Base-by-base conservation (phyloP, 305 asterid species). In the Fraxinus angustifolia region DNA sequence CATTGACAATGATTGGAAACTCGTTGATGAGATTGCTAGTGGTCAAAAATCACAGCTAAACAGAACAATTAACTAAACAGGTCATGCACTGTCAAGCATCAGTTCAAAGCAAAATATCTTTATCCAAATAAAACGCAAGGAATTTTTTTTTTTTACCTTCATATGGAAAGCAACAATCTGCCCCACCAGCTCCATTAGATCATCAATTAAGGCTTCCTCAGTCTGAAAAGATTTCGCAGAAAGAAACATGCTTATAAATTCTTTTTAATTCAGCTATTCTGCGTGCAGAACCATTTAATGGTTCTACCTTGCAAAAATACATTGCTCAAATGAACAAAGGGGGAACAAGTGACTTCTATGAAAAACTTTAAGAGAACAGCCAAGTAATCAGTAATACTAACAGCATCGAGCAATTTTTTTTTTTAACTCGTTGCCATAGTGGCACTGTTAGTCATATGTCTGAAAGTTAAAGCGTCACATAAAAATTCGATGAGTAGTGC, bases 121-220 rank as follows among this genome's bases (percentile, higher is more conserved):
- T n/a, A 33, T 33, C 45, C 23, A n/a, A 17, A 7, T 0, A 28
- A 7, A 38, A 77, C 12, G 68, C 73, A 11, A 58, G 19, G 26
- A 28, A 28, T 0, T 28, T 28, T 28, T 28, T 23, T 28, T 28
- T 28, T 28, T 28, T 28, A 94, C 99, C 99, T 90, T 92, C 99
- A 96, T 96, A 83, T 96, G 97, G 79, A 96, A 96, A 40, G 95
- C 92, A 86, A 93, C 98, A 86, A 96, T 96, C 87, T 96, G 97
- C 85, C 90, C 94, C 67, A 94, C 99, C 79, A 96, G 93, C 86
- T 90, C 95, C 98, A 94, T 93, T 19, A 96, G 86, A 84, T 94
- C 99, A 78, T 94, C 97, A 28, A 91, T 82, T 71, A 89, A 76
- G 78, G 86, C 91, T 72, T 93, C 98, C 60, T 96, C 98, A 76